phyloP scores from a whole-genome alignment of 2,329 filamentous ascomycete genomes.

The Verticillium dahliae region DNA sequence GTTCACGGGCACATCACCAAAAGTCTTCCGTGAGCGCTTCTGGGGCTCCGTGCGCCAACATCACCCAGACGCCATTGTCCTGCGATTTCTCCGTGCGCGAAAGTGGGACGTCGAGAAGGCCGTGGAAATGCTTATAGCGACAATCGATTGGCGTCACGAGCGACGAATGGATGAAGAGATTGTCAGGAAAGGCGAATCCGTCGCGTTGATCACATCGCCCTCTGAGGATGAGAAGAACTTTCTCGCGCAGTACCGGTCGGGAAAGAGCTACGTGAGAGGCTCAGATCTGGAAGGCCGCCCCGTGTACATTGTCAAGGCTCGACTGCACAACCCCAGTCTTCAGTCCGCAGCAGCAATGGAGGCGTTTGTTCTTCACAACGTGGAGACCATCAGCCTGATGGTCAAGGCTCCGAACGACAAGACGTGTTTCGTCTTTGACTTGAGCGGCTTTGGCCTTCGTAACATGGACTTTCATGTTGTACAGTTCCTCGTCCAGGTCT shows the following conservation, averaged over 20 bases:
- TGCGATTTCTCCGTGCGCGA: slow-evolving; percentile 33
- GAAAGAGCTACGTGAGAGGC: slow-evolving; percentile 31
- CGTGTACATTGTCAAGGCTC: slow-evolving; percentile 27
- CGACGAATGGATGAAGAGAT: slow-evolving; percentile 23
- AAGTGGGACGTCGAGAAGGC: slow-evolving; percentile 33
- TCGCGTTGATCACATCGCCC: slow-evolving; percentile 16
- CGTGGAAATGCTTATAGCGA: slow-evolving; percentile 28
- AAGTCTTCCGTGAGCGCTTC: slow-evolving; percentile 26
- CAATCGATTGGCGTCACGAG: slow-evolving; percentile 29
- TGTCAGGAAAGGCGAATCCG: slow-evolving; percentile 24
- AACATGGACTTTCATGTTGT: slow-evolving; percentile 75
- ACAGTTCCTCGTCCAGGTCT: slow-evolving; percentile 74
- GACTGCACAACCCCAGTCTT: slow-evolving; percentile 22
- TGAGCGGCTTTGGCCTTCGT: slow-evolving; percentile 61
- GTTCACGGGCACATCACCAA: slow-evolving; percentile 1
- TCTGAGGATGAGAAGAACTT: slow-evolving; percentile 24
- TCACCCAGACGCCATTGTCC: slow-evolving; percentile 28
- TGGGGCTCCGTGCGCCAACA: slow-evolving; percentile 13
- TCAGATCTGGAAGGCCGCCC: slow-evolving; percentile 26
- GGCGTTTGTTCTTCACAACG: slow-evolving; percentile 29
- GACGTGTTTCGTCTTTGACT: slow-evolving; percentile 56
- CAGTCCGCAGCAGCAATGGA: slow-evolving; percentile 27
- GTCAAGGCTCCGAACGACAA: slow-evolving; percentile 12
- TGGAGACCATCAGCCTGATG: slow-evolving; percentile 26
- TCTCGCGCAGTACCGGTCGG: slow-evolving; percentile 26